These are phyloP conservation scores for Malassezia brasiliensis DNA, from an alignment of 1,284 basidiomycete genomes.

Conservation along the genomic window DNA sequence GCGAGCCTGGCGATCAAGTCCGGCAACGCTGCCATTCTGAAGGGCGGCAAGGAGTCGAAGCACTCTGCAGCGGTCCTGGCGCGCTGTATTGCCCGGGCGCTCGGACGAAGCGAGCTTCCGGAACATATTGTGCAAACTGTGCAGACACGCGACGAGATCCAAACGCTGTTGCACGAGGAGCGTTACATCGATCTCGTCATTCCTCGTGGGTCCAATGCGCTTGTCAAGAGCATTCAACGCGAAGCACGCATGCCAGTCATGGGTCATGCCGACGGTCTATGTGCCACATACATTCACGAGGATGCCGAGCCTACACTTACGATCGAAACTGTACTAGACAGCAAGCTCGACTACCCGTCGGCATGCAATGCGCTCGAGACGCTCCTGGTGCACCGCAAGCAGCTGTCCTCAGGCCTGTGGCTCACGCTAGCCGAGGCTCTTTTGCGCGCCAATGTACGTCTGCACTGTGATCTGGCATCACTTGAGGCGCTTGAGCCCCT, in stretches of 20 bases:
- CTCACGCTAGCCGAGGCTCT: conserved; percentile 66
- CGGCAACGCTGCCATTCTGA: conserved; percentile 55
- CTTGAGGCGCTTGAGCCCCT: not conserved
- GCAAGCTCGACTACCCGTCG: conserved; percentile 93
- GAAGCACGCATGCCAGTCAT: conserved; percentile 89
- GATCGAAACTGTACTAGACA: conserved; percentile 70
- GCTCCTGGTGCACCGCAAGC: conserved; percentile 66
- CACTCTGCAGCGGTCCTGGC: conserved; percentile 27
- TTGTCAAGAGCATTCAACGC: conserved; percentile 81
- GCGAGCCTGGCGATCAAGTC: conserved; percentile 92
- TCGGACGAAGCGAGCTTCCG: conserved; percentile 59
- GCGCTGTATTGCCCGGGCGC: conserved; percentile 63
- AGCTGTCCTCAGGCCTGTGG: conserved; percentile 55
- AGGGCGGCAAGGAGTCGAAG: conserved; percentile 40
- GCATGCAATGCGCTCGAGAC: conserved; percentile 93
- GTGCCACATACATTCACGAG: conserved; percentile 78
- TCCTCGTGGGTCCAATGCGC: conserved; percentile 81
- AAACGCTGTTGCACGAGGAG: conserved; percentile 73
- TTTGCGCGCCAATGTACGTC: conserved; percentile 59
- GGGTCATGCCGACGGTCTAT: conserved; percentile 96
- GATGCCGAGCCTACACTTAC: conserved; percentile 69
- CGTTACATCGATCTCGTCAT: conserved; percentile 93
- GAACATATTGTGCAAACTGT: conserved; percentile 78
- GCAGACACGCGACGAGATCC: conserved; percentile 83
- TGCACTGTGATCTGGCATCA: conserved; percentile 63